These are phyloP conservation scores for Ehretia macrophylla DNA, from an alignment of 257 asterid genomes.

Conservation along the genomic window DNA sequence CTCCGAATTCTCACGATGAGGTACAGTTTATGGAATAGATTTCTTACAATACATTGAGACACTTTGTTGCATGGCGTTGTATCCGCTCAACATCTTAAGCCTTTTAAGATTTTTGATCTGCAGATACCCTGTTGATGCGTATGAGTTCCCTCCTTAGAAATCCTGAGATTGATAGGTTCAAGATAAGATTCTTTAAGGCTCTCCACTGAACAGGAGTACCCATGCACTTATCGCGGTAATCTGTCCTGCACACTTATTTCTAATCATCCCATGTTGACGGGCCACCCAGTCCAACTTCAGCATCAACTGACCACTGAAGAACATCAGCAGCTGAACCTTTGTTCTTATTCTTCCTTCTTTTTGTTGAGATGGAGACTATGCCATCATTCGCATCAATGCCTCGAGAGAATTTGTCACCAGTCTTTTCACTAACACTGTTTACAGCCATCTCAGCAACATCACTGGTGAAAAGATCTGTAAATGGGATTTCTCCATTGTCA, in stretches of 20 bases:
- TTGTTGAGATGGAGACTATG: conserved; percentile 27
- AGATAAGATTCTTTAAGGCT: too few relatives aligned
- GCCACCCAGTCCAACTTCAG: conserved; percentile 77
- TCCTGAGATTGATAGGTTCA: too few relatives aligned
- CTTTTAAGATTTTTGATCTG: too few relatives aligned
- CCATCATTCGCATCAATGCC: conserved; percentile 30
- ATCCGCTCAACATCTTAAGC: too few relatives aligned
- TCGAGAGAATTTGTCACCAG: conserved; percentile 16
- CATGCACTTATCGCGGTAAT: neutral
- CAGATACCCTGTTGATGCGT: too few relatives aligned
- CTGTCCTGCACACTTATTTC: conserved; percentile 2
- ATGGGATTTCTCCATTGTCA: conserved; percentile 65
- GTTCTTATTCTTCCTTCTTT: conserved; percentile 40
- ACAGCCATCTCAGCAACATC: conserved; percentile 17
- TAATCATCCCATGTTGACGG: conserved; percentile 67
- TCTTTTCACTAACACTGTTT: conserved; percentile 10
- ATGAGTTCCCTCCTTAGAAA: too few relatives aligned
- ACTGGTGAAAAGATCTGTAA: conserved; percentile 39
- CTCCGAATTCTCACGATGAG: too few relatives aligned
- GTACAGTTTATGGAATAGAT: too few relatives aligned
- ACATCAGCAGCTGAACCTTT: conserved; percentile 26
- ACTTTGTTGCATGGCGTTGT: too few relatives aligned
- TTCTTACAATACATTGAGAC: too few relatives aligned
- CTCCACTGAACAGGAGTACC: too few relatives aligned
- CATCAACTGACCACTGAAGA: conserved; percentile 34